phyloP scores from a whole-genome alignment of 2,329 filamentous ascomycete species.

The Plectosphaerella cucumerina region DNA sequence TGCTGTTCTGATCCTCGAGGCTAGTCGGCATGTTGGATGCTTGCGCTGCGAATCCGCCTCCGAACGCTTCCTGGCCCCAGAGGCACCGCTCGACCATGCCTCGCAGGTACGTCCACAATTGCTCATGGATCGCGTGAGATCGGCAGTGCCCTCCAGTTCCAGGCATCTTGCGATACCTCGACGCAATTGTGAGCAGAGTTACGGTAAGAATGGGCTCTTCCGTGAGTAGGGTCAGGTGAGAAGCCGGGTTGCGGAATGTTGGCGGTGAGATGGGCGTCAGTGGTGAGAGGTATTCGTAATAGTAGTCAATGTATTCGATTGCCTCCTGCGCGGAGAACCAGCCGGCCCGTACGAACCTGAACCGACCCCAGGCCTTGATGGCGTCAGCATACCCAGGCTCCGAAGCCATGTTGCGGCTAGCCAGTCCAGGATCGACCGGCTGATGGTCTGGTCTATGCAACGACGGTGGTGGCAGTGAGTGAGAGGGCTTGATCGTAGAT shows the following conservation, averaged over 20 bases:
- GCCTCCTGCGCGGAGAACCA: constrained; percentile 96
- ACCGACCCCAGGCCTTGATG: constrained; percentile 81
- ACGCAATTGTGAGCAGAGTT: constrained; percentile 86
- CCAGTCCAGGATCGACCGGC: constrained; percentile 42
- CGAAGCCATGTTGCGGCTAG: constrained; percentile 36
- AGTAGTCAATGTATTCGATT: constrained; percentile 92
- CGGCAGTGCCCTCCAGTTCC: constrained; percentile 79
- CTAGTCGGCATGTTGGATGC: constrained; percentile 2
- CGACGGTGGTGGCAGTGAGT: constrained; percentile 1
- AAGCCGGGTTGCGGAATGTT: constrained; percentile 78
- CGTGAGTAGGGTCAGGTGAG: constrained; percentile 73
- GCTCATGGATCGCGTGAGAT: constrained; percentile 88
- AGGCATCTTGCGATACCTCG: constrained; percentile 75
- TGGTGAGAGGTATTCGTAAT: constrained; percentile 86
- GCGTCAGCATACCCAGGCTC: constrained; percentile 63
- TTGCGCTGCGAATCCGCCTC: constrained; percentile 61
- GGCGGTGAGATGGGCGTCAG: constrained; percentile 91
- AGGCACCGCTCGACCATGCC: constrained; percentile 94
- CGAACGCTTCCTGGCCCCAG: constrained; percentile 95
- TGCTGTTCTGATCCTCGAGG: constrained; percentile 58
- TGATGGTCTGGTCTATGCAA: constrained; percentile 26
- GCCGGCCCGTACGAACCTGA: constrained; percentile 91
- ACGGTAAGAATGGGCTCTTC: constrained; percentile 93
- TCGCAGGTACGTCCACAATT: constrained; percentile 89
- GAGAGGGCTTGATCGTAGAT: constrained; percentile 8